phyloP scores from a whole-genome alignment of 2,329 filamentous ascomycete genomes.

The Fusarium napiforme region DNA sequence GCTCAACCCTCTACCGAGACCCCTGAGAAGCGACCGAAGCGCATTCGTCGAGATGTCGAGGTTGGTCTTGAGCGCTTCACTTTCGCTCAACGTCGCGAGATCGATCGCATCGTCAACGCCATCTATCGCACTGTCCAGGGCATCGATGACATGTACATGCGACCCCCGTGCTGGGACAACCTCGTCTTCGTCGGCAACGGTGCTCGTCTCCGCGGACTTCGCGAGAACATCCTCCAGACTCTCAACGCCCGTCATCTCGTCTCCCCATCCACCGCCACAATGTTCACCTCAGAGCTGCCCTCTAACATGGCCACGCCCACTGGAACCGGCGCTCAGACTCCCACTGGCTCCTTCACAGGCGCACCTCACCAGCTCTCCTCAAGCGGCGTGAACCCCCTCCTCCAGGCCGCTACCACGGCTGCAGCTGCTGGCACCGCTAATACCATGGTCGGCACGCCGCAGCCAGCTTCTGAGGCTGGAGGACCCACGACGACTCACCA shows the following conservation, averaged over 20 bases:
- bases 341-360: slow-evolving; percentile 70
- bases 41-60: slow-evolving; percentile 75
- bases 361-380: slow-evolving; percentile 65
- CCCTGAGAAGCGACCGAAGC: slow-evolving; percentile 63
- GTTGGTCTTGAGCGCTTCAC: slow-evolving; percentile 80
- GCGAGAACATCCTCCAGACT: slow-evolving; percentile 84
- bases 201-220: slow-evolving; percentile 78
- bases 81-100: slow-evolving; percentile 74
- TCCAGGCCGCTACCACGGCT: slow-evolving; percentile 88
- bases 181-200: slow-evolving; percentile 94
- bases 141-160: slow-evolving; percentile 85
- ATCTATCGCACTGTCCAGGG: slow-evolving; percentile 86
- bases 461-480: slow-evolving; percentile 54
- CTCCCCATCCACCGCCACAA: slow-evolving; percentile 91
- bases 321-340: slow-evolving; percentile 91
- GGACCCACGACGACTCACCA: slow-evolving; percentile 57
- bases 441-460: slow-evolving; percentile 51
- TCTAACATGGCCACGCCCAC: slow-evolving; percentile 92
- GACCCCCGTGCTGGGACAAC: slow-evolving; percentile 90
- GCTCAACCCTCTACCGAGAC: slow-evolving; percentile 39
- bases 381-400: slow-evolving; percentile 83
- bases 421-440: slow-evolving; percentile 61
- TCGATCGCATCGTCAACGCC: slow-evolving; percentile 85
- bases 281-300: slow-evolving; percentile 96
- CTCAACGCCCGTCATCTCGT: slow-evolving; percentile 86